Conservation (phyloP, 2,329 filamentous ascomycete species). For the Orbilia javanica region DNA sequence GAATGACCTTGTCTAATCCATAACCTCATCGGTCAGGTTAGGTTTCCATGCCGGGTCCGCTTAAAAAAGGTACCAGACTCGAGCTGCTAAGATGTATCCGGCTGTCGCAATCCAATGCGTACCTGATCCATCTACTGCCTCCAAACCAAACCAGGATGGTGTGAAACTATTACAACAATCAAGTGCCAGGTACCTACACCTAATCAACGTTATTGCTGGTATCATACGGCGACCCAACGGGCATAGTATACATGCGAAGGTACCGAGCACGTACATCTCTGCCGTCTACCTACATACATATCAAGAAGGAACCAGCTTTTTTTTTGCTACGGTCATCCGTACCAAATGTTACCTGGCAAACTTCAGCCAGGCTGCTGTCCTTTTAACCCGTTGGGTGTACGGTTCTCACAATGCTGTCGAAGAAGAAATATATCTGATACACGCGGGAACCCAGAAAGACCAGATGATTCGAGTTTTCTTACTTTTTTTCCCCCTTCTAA, state of each 20-base stretch:
- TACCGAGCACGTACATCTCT: neutral
- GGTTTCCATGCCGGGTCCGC: slow-evolving; percentile 37
- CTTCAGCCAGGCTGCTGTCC: slow-evolving; percentile 39
- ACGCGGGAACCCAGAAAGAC: slow-evolving; percentile 48
- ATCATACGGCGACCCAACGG: slow-evolving; percentile 34
- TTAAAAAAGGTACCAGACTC: slow-evolving; percentile 54
- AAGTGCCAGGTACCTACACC: slow-evolving; percentile 38
- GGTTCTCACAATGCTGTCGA: slow-evolving; percentile 17
- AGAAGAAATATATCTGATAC: slow-evolving; percentile 58
- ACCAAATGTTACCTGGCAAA: slow-evolving; percentile 2
- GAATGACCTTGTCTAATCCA: slow-evolving; percentile 54
- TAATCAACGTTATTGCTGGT: neutral
- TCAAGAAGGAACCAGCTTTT: neutral
- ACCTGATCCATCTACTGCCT: slow-evolving; percentile 46
- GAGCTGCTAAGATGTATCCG: slow-evolving; percentile 52
- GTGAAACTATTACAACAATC: slow-evolving; percentile 31
- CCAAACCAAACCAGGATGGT: slow-evolving; percentile 52
- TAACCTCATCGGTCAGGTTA: slow-evolving; percentile 44
- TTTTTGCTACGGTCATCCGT: slow-evolving; percentile 6
- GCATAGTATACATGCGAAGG: neutral
- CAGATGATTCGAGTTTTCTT: slow-evolving; percentile 48
- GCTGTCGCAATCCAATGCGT: slow-evolving; percentile 55
- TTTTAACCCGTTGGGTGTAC: slow-evolving; percentile 28
- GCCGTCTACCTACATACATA: slow-evolving; percentile 19
- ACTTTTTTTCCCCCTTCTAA: neutral